A percentile compares a stretch with the other conserved stretches of the same genome.
Conservation (phyloP, 257 asterid species). For the Solanum chilense region DNA sequence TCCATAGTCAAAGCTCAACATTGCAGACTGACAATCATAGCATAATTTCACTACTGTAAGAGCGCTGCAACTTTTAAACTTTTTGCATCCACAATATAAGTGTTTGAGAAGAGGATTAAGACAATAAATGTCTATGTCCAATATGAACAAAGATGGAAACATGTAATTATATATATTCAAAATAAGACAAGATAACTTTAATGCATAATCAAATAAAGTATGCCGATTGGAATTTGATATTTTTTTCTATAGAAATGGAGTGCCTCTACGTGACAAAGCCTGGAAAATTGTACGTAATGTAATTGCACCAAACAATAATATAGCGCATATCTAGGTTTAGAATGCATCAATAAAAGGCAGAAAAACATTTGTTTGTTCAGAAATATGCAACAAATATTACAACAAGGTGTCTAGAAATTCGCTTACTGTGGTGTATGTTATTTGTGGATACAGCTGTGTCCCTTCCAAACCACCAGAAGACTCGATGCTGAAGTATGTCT, state of each 20-base stretch:
- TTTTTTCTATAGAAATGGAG: background rate
- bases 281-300: background rate
- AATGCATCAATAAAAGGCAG: background rate
- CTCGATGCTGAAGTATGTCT: slow-evolving; percentile 45
- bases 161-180: background rate
- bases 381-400: slow-evolving; percentile 9
- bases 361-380: background rate
- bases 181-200: background rate
- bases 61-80: background rate
- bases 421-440: slow-evolving; percentile 62
- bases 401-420: slow-evolving; percentile 44
- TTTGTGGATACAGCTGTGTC: slow-evolving; percentile 50
- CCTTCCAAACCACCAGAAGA: slow-evolving; percentile 58
- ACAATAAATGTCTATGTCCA: background rate
- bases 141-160: background rate
- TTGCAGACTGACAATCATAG: background rate
- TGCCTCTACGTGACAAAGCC: background rate
- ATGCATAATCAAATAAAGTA: background rate
- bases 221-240: background rate
- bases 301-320: background rate
- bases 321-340: background rate
- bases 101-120: background rate
- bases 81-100: background rate
- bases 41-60: background rate
- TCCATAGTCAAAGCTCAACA: background rate